Base-by-base conservation (phyloP, 306 rosid species). In the Sphenostylis stenocarpa region DNA sequence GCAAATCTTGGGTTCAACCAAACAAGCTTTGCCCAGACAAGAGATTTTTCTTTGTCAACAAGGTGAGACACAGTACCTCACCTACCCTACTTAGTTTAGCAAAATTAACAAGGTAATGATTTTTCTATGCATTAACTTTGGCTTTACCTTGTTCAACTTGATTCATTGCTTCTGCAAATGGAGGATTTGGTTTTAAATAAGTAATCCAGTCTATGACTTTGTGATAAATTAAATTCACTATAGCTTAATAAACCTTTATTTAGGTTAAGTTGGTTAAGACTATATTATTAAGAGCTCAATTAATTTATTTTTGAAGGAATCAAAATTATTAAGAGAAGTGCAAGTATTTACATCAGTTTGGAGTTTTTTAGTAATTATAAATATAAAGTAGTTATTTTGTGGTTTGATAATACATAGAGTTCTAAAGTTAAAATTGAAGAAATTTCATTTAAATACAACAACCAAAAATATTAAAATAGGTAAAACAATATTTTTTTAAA, bases 1-100 rank as follows among this genome's bases (percentile, higher is more conserved):
- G 89, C 91, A 69, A 85, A n/a, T 88, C 88, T 64, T 84, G 88
- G 91, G 55, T 88, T 77, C 85, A 85, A 28, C 78, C 88, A 14
- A 53, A 43, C 6, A 47, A 28, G 15, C 64, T 43, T n/a, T 4
- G 64, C 15, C 64, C 77, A 6, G 8, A 24, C 0, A 84, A 85
- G 62, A 72, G 86, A 73, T 16, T 69, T 1, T 88, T 88, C 85
- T 88, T 88, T 73, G 15, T 45, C 17, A 58, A 67, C 68, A 85
- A 84, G 88, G 91, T 83, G 48, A 45, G 4, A 26, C 28, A 26
- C 28, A 26, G 1, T 26, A 2, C n/a, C n/a, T n/a, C n/a, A n/a
- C n/a, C 28, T 26, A 26, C 1, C 28, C 28, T n/a, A n/a, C n/a
- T 26, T 26, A 26, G 5, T 47, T n/a, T 47, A 48, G 21, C 53